phyloP scores from a whole-genome alignment of 495 filamentous ascomycete genomes.

The Lepidopterella palustris region DNA sequence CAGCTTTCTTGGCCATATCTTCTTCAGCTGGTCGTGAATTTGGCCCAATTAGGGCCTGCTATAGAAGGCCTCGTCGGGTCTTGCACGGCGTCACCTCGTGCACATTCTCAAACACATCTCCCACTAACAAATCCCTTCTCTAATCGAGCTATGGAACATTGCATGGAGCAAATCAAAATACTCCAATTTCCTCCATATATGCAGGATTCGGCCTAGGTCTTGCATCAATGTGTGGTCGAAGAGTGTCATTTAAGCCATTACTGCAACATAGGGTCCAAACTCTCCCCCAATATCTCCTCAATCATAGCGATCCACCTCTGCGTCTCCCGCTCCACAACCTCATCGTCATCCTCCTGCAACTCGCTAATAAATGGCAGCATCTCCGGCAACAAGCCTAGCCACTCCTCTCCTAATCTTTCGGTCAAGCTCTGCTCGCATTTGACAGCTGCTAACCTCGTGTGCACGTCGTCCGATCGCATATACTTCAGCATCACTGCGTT shows the following conservation, averaged over 20 bases:
- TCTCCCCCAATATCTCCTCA: conserved; percentile 80
- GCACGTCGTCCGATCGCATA: conserved; percentile 61
- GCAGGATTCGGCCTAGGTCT: no score
- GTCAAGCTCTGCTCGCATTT: conserved; percentile 73
- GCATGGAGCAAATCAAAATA: no score
- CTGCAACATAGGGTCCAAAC: conserved; percentile 50
- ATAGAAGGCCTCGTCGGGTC: no score
- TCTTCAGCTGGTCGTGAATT: no score
- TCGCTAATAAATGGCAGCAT: conserved; percentile 94
- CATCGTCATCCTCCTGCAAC: conserved; percentile 91
- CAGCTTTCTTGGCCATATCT: no score
- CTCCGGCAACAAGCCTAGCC: conserved; percentile 82
- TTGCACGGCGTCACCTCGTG: no score
- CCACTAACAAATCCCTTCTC: no score
- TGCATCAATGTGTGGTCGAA: no score
- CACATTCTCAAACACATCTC: no score
- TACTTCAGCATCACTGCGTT: conserved; percentile 68
- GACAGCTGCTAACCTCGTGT: conserved; percentile 68
- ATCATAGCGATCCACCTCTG: conserved; percentile 80
- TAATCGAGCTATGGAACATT: no score
- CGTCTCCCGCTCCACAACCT: conserved; percentile 81
- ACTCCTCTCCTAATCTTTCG: conserved; percentile 76
- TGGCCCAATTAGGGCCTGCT: no score
- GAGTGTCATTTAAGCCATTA: not conserved
- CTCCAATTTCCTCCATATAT: no score